Percentiles rank a stretch among this genome's conserved stretches.
Evolutionary conservation across 2,329 filamentous ascomycete genomes (phyloP).

Genomic region (Chalara sp.): DNA sequence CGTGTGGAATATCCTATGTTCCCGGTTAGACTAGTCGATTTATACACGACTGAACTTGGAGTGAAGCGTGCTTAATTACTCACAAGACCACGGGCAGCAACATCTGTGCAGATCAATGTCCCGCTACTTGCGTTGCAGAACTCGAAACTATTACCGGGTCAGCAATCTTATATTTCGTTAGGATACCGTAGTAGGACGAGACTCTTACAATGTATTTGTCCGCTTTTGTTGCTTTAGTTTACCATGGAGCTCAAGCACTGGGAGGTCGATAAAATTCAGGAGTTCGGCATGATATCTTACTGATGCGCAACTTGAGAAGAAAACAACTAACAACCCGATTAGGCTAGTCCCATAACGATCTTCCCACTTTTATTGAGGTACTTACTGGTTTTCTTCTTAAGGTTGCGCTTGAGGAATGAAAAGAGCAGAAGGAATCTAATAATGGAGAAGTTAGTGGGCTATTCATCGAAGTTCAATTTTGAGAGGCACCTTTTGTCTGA

Average conservation of each 20-base stretch:
- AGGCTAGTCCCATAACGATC: too few species aligned
- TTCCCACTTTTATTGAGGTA: too few species aligned
- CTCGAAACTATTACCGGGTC: slow-evolving; percentile 59
- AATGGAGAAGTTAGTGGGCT: too few species aligned
- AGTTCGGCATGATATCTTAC: slow-evolving; percentile 96
- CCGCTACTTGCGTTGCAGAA: slow-evolving; percentile 82
- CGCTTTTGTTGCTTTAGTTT: slow-evolving; percentile 99
- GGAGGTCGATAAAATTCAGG: slow-evolving; percentile 94
- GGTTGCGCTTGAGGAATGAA: slow-evolving; percentile 85
- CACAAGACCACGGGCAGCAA: slow-evolving; percentile 82
- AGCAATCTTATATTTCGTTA: background rate
- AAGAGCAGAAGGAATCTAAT: slow-evolving; percentile 74
- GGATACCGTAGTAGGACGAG: background rate
- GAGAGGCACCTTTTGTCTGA: slow-evolving; percentile 63
- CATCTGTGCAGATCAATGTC: slow-evolving; percentile 91
- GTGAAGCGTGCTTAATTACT: slow-evolving; percentile 44
- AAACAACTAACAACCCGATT: slow-evolving; percentile 51
- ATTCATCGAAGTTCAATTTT: too few species aligned
- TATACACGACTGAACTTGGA: background rate
- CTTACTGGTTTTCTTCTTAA: slow-evolving; percentile 73
- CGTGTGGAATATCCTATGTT: background rate
- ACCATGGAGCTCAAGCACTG: slow-evolving; percentile 78
- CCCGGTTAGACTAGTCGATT: too few species aligned
- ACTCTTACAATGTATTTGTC: slow-evolving; percentile 73
- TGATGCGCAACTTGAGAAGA: slow-evolving; percentile 86